Evolutionary conservation across 176 grass and related monocot genomes (phyloP).

Genomic region (Aegilops umbellulata): DNA sequence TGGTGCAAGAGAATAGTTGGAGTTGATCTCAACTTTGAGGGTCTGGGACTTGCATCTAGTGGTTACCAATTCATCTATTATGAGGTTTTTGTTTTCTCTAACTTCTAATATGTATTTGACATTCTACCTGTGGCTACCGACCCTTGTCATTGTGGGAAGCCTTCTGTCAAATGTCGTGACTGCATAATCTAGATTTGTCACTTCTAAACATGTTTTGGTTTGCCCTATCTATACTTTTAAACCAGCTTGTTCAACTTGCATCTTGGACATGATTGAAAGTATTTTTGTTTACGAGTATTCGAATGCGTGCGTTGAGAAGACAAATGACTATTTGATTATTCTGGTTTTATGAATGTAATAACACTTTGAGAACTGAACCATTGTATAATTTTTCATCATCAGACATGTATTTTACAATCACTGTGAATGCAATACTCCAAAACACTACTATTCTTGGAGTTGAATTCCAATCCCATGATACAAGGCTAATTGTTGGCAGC

Average conservation of each 20-base stretch:
- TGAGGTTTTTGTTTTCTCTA: slow-evolving; percentile 51
- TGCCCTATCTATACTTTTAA: not conserved
- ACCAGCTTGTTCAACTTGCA: not conserved
- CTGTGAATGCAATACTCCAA: not conserved
- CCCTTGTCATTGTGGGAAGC: not conserved
- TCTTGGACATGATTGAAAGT: not conserved
- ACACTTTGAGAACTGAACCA: not conserved
- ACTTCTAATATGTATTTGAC: not conserved
- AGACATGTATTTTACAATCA: not conserved
- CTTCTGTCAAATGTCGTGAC: not conserved
- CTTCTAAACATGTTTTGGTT: not conserved
- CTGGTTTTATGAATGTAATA: not conserved
- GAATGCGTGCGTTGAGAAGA: not conserved
- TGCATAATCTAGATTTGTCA: not conserved
- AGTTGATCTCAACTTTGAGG: slow-evolving; percentile 45
- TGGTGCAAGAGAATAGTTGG: slow-evolving; percentile 91
- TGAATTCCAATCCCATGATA: not conserved
- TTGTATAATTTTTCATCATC: slow-evolving; percentile 2
- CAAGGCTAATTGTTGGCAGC: not conserved
- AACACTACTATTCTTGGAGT: not conserved
- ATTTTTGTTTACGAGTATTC: not conserved
- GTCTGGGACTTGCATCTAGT: slow-evolving; percentile 43
- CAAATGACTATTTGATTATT: not conserved
- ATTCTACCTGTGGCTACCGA: not conserved
- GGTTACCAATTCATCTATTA: slow-evolving; percentile 61